Base-by-base conservation (phyloP, 768 basidiomycete species). In the Termitomyces bulborhizus region DNA sequence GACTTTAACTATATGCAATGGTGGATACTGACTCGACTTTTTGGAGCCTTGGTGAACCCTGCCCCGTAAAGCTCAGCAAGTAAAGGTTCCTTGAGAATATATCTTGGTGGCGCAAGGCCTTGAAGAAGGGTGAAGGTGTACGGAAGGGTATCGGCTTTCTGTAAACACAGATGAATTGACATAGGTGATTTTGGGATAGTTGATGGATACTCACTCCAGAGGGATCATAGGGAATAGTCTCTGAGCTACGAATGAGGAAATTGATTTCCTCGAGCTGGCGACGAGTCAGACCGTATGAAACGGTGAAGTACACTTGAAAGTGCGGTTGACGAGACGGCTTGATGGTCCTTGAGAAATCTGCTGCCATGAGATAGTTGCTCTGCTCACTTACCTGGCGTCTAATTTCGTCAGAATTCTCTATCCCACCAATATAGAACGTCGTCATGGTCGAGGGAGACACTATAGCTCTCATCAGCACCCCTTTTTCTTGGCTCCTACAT, bases 11-110 rank as follows among this genome's bases (percentile, higher is more conserved):
- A 44, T 12, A 49, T 44, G 43, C 9, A 18, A 21, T 6, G 12
- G 13, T 26, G 18, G 3, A 37, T 24, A 46, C 52, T 34, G 52
- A 90, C 89, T 63, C 78, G 72, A 64, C 80, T 80, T 26, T 70
- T 60, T 0, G 74, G 71, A n/a, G 83, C 69, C 65, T 88, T 90
- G 31, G 86, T 87, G 63, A 93, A 95, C 1, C 92, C 88, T 4
- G 88, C 93, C 12, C 93, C 92, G 57, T 81, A 84, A 4, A 95
- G 63, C 62, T 93, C 91, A 2, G 77, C 83, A 4, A 89, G 73
- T 15, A 91, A 62, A 1, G 92, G 92, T 29, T 70, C 70, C 11
- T 71, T 68, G 26, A 95, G 71, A 55, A 93, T 65, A 3, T 83
- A 67, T 0, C 71, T 65, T 4, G 93, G 93, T 3, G 70, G 71